A percentile compares a stretch with the other conserved stretches of the same genome.
phyloP scores from a whole-genome alignment of 441 rosid genomes.

The Euphorbia neoarborescens region DNA sequence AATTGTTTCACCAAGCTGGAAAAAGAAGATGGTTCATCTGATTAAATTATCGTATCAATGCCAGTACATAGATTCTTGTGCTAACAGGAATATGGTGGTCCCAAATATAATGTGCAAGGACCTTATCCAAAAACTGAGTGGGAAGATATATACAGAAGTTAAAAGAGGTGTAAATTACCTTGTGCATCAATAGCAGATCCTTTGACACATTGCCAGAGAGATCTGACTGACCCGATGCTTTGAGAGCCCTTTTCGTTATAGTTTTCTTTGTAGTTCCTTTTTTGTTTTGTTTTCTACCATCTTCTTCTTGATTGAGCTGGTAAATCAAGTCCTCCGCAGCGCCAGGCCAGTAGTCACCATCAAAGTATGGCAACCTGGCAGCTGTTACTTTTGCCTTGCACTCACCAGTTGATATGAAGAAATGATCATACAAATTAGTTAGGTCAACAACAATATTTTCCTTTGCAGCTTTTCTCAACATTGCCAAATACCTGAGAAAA shows the following conservation, averaged over 20 bases:
- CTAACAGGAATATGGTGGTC: background rate
- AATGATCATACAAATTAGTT: constrained; percentile 87
- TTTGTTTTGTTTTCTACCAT: constrained; percentile 84
- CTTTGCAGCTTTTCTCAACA: constrained; percentile 81
- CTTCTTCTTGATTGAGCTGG: constrained; percentile 95
- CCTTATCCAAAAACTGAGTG: background rate
- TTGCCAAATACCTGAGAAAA: constrained; percentile 68
- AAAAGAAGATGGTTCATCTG: constrained; percentile 1
- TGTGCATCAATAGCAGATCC: constrained; percentile 92
- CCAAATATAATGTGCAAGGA: background rate
- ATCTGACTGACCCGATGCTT: constrained; percentile 98
- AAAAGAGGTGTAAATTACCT: constrained; percentile 41
- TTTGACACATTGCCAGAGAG: constrained; percentile 89
- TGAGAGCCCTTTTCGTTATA: constrained; percentile 86
- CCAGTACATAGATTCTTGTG: background rate
- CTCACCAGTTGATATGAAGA: constrained; percentile 77
- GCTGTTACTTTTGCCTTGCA: constrained; percentile 93
- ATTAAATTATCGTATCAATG: background rate
- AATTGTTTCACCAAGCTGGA: constrained; percentile 98
- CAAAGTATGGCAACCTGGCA: constrained; percentile 96
- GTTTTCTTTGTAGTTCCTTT: constrained; percentile 80
- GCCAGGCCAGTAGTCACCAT: constrained; percentile 99
- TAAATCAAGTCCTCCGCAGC: constrained; percentile 95
- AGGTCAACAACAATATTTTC: constrained; percentile 86
- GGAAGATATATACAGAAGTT: constrained; percentile 8